phyloP scores from a whole-genome alignment of 768 basidiomycete genomes.

The Amanita subjunquillea region DNA sequence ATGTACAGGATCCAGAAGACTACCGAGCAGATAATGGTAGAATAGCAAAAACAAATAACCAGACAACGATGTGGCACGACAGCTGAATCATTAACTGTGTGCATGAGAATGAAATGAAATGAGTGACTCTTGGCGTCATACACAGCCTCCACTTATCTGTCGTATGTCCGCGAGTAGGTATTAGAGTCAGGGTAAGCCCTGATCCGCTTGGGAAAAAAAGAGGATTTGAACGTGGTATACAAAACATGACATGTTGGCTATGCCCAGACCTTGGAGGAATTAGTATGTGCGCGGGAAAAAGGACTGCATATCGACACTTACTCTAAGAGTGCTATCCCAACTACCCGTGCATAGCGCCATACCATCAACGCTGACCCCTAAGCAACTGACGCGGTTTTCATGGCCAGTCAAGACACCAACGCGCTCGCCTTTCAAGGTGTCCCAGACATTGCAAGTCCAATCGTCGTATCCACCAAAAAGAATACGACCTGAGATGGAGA shows the following conservation, averaged over 20 bases:
- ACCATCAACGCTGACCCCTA: conserved; percentile 92
- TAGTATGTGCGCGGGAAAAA: conserved; percentile 6
- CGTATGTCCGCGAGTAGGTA: conserved; percentile 2
- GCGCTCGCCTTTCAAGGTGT: conserved; percentile 95
- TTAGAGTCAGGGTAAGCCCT: neutral
- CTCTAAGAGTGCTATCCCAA: conserved; percentile 97
- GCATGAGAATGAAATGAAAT: neutral
- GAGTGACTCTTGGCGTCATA: conserved; percentile 3
- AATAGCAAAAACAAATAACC: neutral
- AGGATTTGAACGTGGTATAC: conserved; percentile 1
- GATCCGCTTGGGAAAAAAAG: neutral
- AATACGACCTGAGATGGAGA: conserved; percentile 95
- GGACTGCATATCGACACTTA: conserved; percentile 25
- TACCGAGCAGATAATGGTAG: neutral
- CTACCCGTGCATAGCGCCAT: conserved; percentile 98
- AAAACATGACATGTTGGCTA: conserved; percentile 24
- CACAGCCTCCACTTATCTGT: neutral
- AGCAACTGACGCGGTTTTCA: conserved; percentile 94
- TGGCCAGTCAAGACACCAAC: conserved; percentile 96
- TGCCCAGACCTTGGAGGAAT: conserved; percentile 65
- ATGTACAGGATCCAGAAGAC: neutral
- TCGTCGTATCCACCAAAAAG: conserved; percentile 99
- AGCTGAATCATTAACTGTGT: neutral
- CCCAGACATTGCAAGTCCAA: conserved; percentile 99
- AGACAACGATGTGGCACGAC: neutral